Percentiles rank a stretch among this genome's conserved stretches.
Conservation (phyloP, 305 asterid species). For the Fraxinus sp. region DNA sequence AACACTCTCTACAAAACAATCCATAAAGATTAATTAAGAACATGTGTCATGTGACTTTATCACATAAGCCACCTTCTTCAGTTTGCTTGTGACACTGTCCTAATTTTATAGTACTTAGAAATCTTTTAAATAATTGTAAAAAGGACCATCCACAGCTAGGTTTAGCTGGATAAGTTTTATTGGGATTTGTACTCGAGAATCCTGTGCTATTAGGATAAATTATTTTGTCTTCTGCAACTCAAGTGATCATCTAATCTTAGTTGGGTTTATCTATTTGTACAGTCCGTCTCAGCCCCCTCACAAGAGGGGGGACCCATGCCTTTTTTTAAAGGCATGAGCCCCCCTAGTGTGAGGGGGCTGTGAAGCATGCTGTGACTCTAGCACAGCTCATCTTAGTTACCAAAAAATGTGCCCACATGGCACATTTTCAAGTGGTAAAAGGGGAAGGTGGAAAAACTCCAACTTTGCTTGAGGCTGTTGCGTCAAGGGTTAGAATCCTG, state of each 20-base stretch:
- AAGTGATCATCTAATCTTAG: neutral
- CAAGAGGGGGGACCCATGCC: too few relatives aligned
- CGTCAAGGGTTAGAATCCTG: too few relatives aligned
- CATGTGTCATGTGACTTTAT: conserved; percentile 49
- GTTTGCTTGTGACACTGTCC: conserved; percentile 15
- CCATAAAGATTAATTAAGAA: conserved; percentile 38
- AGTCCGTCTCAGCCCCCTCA: too few relatives aligned
- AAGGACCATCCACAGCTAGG: conserved; percentile 40
- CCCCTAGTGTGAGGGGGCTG: too few relatives aligned
- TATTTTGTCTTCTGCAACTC: neutral
- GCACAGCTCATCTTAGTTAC: too few relatives aligned
- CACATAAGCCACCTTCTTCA: conserved; percentile 30
- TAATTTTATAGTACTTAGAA: conserved; percentile 21
- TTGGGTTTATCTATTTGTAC: too few relatives aligned
- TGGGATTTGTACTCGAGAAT: conserved; percentile 6
- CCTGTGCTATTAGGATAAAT: neutral
- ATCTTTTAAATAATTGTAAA: conserved; percentile 21
- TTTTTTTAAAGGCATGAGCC: too few relatives aligned
- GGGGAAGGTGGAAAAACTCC: too few relatives aligned
- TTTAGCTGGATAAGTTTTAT: conserved; percentile 33
- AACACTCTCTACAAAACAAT: conserved; percentile 21
- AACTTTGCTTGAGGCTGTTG: too few relatives aligned
- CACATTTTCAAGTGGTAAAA: too few relatives aligned
- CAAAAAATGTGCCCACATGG: too few relatives aligned
- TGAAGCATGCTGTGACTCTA: too few relatives aligned